Conservation (phyloP, 768 basidiomycete species). For the Mycena rosella region DNA sequence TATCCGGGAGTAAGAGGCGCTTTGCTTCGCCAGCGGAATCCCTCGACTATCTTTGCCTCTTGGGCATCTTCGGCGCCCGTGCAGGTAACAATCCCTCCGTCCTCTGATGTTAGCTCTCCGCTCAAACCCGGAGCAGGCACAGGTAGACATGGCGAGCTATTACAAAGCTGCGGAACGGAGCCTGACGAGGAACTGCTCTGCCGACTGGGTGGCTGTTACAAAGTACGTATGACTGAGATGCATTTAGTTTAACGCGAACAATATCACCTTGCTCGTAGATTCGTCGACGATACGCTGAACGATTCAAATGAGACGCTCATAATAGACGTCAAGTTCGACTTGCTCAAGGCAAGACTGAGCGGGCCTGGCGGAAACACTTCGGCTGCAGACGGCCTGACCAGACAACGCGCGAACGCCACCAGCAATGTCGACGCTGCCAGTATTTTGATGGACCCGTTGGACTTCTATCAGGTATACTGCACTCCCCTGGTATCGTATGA, state of each 20-base stretch:
- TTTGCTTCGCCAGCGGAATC: conserved; percentile 60
- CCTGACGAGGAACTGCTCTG: conserved; percentile 63
- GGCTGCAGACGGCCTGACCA: conserved; percentile 50
- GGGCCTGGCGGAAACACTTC: conserved; percentile 58
- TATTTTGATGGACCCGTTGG: conserved; percentile 63
- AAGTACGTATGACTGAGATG: conserved; percentile 35
- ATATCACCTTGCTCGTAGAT: conserved; percentile 32
- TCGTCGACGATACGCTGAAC: conserved; percentile 53
- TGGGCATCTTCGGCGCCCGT: conserved; percentile 67
- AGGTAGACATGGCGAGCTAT: conserved; percentile 64
- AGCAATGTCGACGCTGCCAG: conserved; percentile 55
- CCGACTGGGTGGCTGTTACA: conserved; percentile 65
- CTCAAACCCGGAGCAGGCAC: conserved; percentile 45
- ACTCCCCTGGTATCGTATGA: not conserved
- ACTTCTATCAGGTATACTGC: conserved; percentile 59
- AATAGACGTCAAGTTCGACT: conserved; percentile 56
- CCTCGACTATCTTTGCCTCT: conserved; percentile 57
- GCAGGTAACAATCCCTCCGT: conserved; percentile 15
- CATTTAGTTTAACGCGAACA: too few relatives aligned
- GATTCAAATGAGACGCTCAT: conserved; percentile 48
- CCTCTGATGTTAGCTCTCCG: not conserved
- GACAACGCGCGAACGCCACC: conserved; percentile 48
- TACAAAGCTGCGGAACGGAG: conserved; percentile 64
- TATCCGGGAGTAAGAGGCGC: conserved; percentile 63
- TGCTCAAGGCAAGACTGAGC: conserved; percentile 56